Evolutionary conservation across 164 flowering plant genomes (phyloP).

Genomic region (Sedum album): DNA sequence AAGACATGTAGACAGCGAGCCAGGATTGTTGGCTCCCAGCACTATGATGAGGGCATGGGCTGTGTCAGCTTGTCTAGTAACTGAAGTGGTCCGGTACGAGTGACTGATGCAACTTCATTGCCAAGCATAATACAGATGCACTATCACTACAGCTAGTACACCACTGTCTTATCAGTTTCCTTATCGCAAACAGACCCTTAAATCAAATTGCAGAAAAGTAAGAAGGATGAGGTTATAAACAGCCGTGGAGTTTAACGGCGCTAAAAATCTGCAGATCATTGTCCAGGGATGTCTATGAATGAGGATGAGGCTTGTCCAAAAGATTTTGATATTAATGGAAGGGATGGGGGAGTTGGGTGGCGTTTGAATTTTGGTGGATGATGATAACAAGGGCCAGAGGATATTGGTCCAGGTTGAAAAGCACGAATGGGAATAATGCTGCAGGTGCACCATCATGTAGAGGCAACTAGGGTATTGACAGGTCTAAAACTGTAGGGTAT

Average conservation of each 20-base stretch:
- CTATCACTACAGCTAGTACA: neutral
- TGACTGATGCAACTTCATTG: constrained; percentile 1
- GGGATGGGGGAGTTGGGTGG: constrained; percentile 6
- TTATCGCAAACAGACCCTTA: constrained; percentile 1
- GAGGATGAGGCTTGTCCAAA: neutral
- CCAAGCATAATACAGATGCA: constrained; percentile 3
- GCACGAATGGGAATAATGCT: constrained; percentile 9
- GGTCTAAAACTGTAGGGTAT: constrained; percentile 8
- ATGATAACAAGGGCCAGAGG: neutral
- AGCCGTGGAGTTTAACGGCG: neutral
- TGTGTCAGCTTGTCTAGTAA: constrained; percentile 1
- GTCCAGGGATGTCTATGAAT: neutral
- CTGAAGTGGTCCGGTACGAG: neutral
- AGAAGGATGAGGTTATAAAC: neutral
- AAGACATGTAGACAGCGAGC: neutral
- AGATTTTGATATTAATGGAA: constrained; percentile 4
- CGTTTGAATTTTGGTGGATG: neutral
- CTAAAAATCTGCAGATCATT: neutral
- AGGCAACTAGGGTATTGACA: constrained; percentile 11
- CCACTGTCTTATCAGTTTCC: neutral
- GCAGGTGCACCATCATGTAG: neutral
- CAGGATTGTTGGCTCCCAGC: neutral
- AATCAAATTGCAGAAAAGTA: neutral
- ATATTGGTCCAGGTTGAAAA: constrained; percentile 13
- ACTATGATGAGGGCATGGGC: constrained; percentile 1